Evolutionary conservation across 129 eudicot species (phyloP).

Genomic region (Flaveria trinervia): DNA sequence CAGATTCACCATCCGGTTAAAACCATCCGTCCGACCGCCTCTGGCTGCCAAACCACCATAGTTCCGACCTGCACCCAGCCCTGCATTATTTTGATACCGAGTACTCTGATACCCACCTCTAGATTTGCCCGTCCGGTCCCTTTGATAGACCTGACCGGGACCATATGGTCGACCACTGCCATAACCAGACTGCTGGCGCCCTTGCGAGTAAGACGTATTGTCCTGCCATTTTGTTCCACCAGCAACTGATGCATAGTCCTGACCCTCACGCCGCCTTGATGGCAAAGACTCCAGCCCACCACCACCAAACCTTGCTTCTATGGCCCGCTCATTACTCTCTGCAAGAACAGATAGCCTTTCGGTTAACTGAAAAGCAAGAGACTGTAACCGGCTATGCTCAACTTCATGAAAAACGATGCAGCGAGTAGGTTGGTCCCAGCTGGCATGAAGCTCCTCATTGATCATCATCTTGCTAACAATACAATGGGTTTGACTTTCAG

Average conservation of each 20-base stretch:
- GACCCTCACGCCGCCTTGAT: constrained; percentile 60
- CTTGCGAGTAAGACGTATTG: constrained; percentile 42
- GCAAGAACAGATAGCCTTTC: constrained; percentile 69
- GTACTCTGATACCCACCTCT: constrained; percentile 49
- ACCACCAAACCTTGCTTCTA: constrained; percentile 63
- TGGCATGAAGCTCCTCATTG: constrained; percentile 76
- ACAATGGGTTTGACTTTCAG: constrained; percentile 57
- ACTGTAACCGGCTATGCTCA: constrained; percentile 65
- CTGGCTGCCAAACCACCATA: constrained; percentile 32
- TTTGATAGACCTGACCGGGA: constrained; percentile 40
- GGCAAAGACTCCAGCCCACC: constrained; percentile 64
- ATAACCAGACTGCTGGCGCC: constrained; percentile 54
- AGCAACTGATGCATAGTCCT: constrained; percentile 59
- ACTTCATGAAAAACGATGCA: constrained; percentile 78
- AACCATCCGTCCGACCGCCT: constrained; percentile 56
- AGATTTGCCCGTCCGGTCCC: constrained; percentile 42
- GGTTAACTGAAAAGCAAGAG: constrained; percentile 68
- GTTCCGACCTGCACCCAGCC: constrained; percentile 8
- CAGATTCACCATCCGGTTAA: constrained; percentile 66
- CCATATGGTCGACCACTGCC: constrained; percentile 39
- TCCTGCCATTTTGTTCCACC: constrained; percentile 61
- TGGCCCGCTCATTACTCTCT: constrained; percentile 68
- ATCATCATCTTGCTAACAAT: constrained; percentile 81
- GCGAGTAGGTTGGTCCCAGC: constrained; percentile 75
- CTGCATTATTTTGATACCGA: constrained; percentile 37